These are phyloP conservation scores for Diospyros lotus DNA, from an alignment of 148 eudicot species.

Conservation along the genomic window DNA sequence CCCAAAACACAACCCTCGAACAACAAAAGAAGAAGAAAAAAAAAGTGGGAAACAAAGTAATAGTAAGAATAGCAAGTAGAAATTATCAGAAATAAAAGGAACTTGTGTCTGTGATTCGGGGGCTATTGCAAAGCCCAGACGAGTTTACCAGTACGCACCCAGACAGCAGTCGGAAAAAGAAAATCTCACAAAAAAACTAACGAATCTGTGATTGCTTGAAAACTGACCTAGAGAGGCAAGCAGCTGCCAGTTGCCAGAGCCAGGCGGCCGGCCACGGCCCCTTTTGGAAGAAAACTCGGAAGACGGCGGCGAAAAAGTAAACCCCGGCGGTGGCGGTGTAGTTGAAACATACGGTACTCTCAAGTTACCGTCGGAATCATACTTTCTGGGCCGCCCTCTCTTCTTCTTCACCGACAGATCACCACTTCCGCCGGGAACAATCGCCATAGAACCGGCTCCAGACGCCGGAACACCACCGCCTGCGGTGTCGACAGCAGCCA, in stretches of 20 bases:
- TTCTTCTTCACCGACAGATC: constrained; percentile 26
- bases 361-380: constrained; percentile 63
- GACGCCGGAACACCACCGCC: background rate
- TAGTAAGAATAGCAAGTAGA: background rate
- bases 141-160: too few relatives aligned
- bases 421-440: constrained; percentile 12
- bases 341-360: constrained; percentile 24
- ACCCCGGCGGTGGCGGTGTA: constrained; percentile 32
- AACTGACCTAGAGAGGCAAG: constrained; percentile 22
- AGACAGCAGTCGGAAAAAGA: too few relatives aligned
- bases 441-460: constrained; percentile 4
- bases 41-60: background rate
- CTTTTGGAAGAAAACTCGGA: constrained; percentile 20
- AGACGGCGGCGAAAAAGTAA: constrained; percentile 17
- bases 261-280: constrained; percentile 39
- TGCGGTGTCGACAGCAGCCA: constrained; percentile 5
- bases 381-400: constrained; percentile 69
- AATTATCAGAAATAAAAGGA: background rate
- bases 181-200: background rate
- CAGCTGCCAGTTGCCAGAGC: constrained; percentile 38
- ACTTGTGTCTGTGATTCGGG: background rate
- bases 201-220: too few relatives aligned
- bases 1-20: background rate
- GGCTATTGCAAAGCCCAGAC: too few relatives aligned
- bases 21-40: too few relatives aligned